Base-by-base conservation (phyloP, 2,329 filamentous ascomycete genomes). In the Alternaria sp. region DNA sequence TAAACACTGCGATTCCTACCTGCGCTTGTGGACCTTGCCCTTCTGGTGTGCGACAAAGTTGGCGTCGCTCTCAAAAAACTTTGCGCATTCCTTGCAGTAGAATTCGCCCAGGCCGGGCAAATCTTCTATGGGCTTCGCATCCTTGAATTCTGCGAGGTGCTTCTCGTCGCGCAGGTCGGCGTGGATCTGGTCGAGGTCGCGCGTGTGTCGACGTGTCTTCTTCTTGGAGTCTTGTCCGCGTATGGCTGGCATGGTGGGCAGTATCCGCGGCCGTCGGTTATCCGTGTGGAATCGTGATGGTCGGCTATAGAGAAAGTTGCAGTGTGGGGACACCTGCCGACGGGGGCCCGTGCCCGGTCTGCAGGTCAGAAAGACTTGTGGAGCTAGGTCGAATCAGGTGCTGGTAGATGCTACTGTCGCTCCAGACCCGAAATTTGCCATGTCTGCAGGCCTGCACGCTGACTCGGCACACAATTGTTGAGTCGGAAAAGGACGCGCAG, bases 1-100 rank as follows among this genome's bases (percentile, higher is more conserved):
- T 3, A 37, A n/a, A 37, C 33, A 37, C 1, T n/a, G 14, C 2
- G 2, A n/a, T n/a, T 37, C 33, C 80, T 68, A 93, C 92, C 92
- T 91, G 84, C 94, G 89, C 87, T 94, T 97, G 82, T 99, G 96
- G 68, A 92, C 93, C 83, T 97, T 99, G 72, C 93, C 93, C 80
- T 91, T 93, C 61, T 86, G 85, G 82, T 99, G 96, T 26, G 88
- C 85, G 37, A 86, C 84, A 61, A 97, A 84, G 72, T 92, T 96
- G 72, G 87, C 81, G 70, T 96, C 92, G 54, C 89, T 91, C 80
- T 98, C 95, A 79, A 96, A 98, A 91, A 93, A 98, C 83, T 97
- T 98, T 67, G 96, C 91, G 80, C 96, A 99, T 81, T 97, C 92
- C 15, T 91, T 85, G 80, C 96, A 99, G 81, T 97, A 98, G 79